These are phyloP conservation scores for Brassica nigra DNA, from an alignment of 345 rosid species.

Conservation along the genomic window DNA sequence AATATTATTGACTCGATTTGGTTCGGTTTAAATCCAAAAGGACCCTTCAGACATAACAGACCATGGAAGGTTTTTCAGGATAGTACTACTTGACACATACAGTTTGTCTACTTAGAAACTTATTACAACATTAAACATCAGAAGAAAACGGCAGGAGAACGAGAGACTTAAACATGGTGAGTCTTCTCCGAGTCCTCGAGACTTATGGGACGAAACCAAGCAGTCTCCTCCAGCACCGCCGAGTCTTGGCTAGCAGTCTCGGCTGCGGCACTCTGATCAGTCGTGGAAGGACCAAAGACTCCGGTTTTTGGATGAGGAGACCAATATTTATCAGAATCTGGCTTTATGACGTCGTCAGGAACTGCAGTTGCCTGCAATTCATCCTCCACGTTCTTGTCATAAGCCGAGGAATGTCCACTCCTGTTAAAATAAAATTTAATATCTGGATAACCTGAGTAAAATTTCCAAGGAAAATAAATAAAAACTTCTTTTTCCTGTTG, in stretches of 20 bases:
- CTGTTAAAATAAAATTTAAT: conserved; percentile 33
- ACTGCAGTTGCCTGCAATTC: conserved; percentile 52
- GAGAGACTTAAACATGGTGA: conserved; percentile 34
- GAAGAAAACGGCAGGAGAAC: neutral
- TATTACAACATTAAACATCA: conserved; percentile 21
- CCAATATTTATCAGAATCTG: conserved; percentile 79
- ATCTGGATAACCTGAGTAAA: neutral
- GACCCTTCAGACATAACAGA: neutral
- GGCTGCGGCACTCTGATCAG: conserved; percentile 37
- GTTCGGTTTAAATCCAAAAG: neutral
- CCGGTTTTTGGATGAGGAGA: conserved; percentile 95
- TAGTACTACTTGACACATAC: neutral
- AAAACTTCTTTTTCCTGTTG: conserved; percentile 7
- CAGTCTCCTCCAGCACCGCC: conserved; percentile 71
- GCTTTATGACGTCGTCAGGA: conserved; percentile 70
- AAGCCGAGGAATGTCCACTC: conserved; percentile 57
- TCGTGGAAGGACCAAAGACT: conserved; percentile 71
- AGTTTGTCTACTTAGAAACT: conserved; percentile 1
- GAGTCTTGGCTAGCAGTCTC: conserved; percentile 32
- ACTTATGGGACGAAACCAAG: conserved; percentile 94
- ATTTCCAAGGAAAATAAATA: neutral
- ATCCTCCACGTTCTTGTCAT: conserved; percentile 88
- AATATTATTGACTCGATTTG: neutral
- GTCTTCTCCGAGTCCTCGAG: conserved; percentile 92
- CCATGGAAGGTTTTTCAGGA: neutral